Evolutionary conservation across 2,329 filamentous ascomycete genomes (phyloP).

Genomic region (Microdochium paspali): DNA sequence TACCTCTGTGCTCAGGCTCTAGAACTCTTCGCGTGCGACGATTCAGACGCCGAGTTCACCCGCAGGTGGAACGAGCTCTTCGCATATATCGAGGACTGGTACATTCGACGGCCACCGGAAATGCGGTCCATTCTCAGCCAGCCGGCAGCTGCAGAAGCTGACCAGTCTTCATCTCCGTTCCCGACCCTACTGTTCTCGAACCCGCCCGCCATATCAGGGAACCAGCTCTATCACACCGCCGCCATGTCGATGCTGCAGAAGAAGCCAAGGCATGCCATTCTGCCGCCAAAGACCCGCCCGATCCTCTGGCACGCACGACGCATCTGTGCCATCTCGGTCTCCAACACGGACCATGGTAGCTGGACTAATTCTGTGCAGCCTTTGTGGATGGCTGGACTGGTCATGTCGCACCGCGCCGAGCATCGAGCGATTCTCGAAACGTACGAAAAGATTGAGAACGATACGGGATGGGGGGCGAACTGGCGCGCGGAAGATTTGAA

Average conservation of each 20-base stretch:
- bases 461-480: slow-evolving; percentile 42
- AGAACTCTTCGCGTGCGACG: slow-evolving; percentile 40
- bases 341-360: slow-evolving; percentile 45
- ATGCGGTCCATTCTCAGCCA: slow-evolving; percentile 34
- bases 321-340: slow-evolving; percentile 45
- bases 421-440: slow-evolving; percentile 28
- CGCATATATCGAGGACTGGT: slow-evolving; percentile 33
- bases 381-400: slow-evolving; percentile 43
- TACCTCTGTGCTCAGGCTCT: slow-evolving; percentile 43
- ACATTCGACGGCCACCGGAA: no score
- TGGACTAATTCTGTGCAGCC: slow-evolving; percentile 50
- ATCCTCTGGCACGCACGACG: slow-evolving; percentile 44
- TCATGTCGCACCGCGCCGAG: slow-evolving; percentile 40
- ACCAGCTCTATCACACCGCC: slow-evolving; percentile 47
- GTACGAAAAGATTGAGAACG: slow-evolving; percentile 38
- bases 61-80: slow-evolving; percentile 39
- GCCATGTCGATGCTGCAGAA: slow-evolving; percentile 40
- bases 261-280: slow-evolving; percentile 20
- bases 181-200: slow-evolving; percentile 42
- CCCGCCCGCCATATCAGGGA: slow-evolving; percentile 46
- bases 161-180: slow-evolving; percentile 35
- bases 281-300: slow-evolving; percentile 19
- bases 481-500: slow-evolving; percentile 46
- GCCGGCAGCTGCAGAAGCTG: no score
- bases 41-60: slow-evolving; percentile 36